Base-by-base conservation (phyloP, 2,329 filamentous ascomycete genomes). In the Rachicladosporium sp. region DNA sequence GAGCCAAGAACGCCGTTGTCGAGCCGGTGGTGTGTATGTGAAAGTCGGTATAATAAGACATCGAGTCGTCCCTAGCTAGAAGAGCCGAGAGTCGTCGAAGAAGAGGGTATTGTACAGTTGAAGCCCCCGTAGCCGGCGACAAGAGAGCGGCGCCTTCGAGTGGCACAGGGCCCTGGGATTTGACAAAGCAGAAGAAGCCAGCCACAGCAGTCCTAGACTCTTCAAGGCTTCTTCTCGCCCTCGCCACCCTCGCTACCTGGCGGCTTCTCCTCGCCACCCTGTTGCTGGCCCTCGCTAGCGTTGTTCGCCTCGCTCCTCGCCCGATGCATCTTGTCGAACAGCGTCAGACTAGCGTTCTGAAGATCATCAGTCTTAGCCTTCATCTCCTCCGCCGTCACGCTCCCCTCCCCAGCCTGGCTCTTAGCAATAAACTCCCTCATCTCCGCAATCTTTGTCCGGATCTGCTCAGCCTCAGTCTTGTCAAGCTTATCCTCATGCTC, bases 311-410 rank as follows among this genome's bases (percentile, higher is more conserved):
- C 71, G 53, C 68, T 64, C 55, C 85, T 81, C 53, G 89, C 86
- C 76, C 93, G 93, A 83, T 98, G 89, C 85, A 98, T 94, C 82
- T 96, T 95, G 73, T 96, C 91, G 66, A 98, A 96, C 59, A 96
- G 80, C 70, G 84, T 93, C 69, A 98, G 73, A 67, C 82, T 89
- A 53, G 89, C 85, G 64, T 82, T 84, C 73, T 96, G 91, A 60
- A 98, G 83, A 68, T 95, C 89, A 52, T 96, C 89, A 57, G 85
- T 93, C 85, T 95, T 95, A 71, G 85, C 78, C 83, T 96, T 96
- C 67, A 98, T 81, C 68, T 96, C 84, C 50, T 84, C 83, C 37
- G 88, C 83, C 45, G 86, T 93, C 57, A 83, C 78, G 47, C 71
- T 77, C 58, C 80, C 79, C 73, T 98, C 91, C 49, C 89, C 89